phyloP scores from a whole-genome alignment of 192 early-diverging fungal genomes.

The Umbelopsis sp. region DNA sequence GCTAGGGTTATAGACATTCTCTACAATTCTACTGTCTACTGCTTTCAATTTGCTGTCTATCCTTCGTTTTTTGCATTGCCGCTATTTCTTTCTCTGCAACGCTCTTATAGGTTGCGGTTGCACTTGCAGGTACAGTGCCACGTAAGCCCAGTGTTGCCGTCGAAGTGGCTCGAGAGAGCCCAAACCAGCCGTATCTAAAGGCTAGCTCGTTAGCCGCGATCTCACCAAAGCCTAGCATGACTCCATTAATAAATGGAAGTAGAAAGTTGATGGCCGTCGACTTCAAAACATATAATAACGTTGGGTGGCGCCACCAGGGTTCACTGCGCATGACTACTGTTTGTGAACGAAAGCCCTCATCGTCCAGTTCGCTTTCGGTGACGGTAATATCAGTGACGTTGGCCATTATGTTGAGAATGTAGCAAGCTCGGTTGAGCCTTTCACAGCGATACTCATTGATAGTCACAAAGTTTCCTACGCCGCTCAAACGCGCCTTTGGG shows the following conservation, averaged over 20 bases:
- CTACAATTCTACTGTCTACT: constrained; percentile 12
- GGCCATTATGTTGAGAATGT: background rate
- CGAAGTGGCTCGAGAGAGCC: constrained; percentile 22
- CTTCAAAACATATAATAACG: constrained; percentile 40
- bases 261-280: constrained; percentile 59
- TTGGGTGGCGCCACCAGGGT: constrained; percentile 41
- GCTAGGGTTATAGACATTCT: background rate
- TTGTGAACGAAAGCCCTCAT: background rate
- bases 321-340: constrained; percentile 18
- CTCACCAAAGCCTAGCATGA: constrained; percentile 79
- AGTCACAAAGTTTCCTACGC: background rate
- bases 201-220: constrained; percentile 81
- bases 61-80: background rate
- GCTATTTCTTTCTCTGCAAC: constrained; percentile 9
- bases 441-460: background rate
- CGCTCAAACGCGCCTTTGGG: background rate
- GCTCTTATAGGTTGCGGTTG: constrained; percentile 36
- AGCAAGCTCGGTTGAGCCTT: background rate
- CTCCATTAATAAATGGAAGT: constrained; percentile 61
- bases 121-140: constrained; percentile 21
- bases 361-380: background rate
- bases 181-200: constrained; percentile 75
- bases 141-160: constrained; percentile 19
- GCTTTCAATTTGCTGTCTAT: background rate
- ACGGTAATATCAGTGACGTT: constrained; percentile 11